Evolutionary conservation across 768 basidiomycete species (phyloP).

Genomic region (Phlebiopsis gigantea): DNA sequence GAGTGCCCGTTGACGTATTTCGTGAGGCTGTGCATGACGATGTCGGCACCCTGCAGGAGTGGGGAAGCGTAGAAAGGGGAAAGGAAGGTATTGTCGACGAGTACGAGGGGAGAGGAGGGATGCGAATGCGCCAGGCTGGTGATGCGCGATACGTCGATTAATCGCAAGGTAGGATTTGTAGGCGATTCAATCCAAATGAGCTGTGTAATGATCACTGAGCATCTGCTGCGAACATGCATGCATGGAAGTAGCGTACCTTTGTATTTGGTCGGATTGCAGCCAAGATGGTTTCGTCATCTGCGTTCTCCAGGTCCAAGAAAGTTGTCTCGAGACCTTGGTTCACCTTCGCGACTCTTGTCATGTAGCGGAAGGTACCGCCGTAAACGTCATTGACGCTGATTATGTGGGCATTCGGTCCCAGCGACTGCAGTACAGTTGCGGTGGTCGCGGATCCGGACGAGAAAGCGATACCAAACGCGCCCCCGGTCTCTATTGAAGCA

Average conservation of each 20-base stretch:
- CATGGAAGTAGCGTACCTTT: slow-evolving; percentile 45
- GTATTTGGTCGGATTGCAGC: slow-evolving; percentile 70
- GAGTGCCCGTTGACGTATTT: slow-evolving; percentile 96
- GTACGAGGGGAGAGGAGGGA: slow-evolving; percentile 64
- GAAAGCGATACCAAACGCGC: slow-evolving; percentile 71
- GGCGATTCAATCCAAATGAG: slow-evolving; percentile 94
- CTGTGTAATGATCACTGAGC: slow-evolving; percentile 32
- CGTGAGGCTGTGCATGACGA: slow-evolving; percentile 78
- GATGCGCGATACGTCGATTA: slow-evolving; percentile 77
- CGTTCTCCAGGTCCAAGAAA: slow-evolving; percentile 76
- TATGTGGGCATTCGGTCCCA: slow-evolving; percentile 73
- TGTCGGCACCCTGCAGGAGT: slow-evolving; percentile 76
- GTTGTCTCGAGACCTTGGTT: slow-evolving; percentile 67
- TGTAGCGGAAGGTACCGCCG: slow-evolving; percentile 87
- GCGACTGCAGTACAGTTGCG: slow-evolving; percentile 71
- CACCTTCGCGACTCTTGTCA: slow-evolving; percentile 59
- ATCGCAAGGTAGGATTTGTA: slow-evolving; percentile 88
- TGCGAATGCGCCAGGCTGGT: slow-evolving; percentile 58
- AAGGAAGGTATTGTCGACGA: slow-evolving; percentile 94
- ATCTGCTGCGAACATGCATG: background rate
- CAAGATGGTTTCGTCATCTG: slow-evolving; percentile 59
- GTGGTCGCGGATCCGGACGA: slow-evolving; percentile 84
- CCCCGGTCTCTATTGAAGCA: slow-evolving; percentile 74
- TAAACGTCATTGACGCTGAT: slow-evolving; percentile 91
- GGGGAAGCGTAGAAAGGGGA: slow-evolving; percentile 91